Evolutionary conservation across 768 basidiomycete genomes (phyloP).

Genomic region (Cystofilobasidium bisporidii): DNA sequence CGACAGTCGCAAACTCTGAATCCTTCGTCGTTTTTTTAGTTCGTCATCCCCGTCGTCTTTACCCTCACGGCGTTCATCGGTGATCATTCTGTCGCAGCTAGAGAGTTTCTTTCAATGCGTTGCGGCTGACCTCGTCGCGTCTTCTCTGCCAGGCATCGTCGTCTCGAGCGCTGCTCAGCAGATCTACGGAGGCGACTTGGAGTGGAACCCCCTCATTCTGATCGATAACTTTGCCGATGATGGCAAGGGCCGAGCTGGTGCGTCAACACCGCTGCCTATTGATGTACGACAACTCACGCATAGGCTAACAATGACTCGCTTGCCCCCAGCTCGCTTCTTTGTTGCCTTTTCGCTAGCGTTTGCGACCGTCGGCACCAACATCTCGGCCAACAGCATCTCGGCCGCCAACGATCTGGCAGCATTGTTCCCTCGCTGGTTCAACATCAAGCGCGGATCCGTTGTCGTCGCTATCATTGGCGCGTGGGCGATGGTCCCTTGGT

Average conservation of each 20-base stretch:
- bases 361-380: conserved; percentile 56
- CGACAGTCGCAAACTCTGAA: not conserved
- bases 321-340: too few species aligned
- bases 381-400: conserved; percentile 65
- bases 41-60: conserved; percentile 68
- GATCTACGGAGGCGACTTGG: conserved; percentile 51
- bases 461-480: conserved; percentile 73
- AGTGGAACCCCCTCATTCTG: conserved; percentile 45
- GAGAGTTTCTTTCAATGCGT: not conserved
- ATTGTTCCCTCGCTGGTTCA: conserved; percentile 50
- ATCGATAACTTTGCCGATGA: conserved; percentile 52
- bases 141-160: conserved; percentile 44
- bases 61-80: conserved; percentile 69
- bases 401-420: conserved; percentile 78
- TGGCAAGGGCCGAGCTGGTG: conserved; percentile 53
- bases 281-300: too few species aligned
- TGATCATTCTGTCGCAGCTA: not conserved
- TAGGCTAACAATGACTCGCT: too few species aligned
- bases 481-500: conserved; percentile 65
- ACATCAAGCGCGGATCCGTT: conserved; percentile 62
- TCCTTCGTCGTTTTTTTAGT: not conserved
- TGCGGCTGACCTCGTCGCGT: not conserved
- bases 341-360: conserved; percentile 63
- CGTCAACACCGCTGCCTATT: too few species aligned
- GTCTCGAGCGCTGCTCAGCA: conserved; percentile 65